Conservation (phyloP, 2,329 filamentous ascomycete genomes). For the Ascosphaera pollenicola region DNA sequence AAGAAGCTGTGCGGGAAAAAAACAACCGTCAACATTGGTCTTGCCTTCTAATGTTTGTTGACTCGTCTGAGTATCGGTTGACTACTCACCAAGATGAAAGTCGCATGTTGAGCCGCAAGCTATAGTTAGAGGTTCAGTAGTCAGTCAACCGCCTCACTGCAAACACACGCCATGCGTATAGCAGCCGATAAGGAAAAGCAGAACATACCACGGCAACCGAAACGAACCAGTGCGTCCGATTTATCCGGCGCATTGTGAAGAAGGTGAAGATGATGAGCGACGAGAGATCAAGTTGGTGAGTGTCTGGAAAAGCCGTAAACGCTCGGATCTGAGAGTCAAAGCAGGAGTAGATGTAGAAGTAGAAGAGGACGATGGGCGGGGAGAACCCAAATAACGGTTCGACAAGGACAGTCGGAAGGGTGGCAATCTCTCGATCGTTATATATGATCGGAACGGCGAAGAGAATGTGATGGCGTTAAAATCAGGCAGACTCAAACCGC, state of each 20-base stretch:
- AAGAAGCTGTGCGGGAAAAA: conserved; percentile 39
- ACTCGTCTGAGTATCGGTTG: not conserved
- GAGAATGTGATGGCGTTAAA: too few species aligned
- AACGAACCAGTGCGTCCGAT: not conserved
- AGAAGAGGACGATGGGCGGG: too few species aligned
- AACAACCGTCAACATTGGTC: not conserved
- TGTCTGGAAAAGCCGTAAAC: too few species aligned
- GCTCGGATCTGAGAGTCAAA: too few species aligned
- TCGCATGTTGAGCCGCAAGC: not conserved
- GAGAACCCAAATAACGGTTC: not conserved
- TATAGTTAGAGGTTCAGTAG: not conserved
- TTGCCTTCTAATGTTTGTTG: conserved; percentile 4
- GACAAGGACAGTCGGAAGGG: not conserved
- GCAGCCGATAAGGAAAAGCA: not conserved
- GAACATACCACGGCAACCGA: not conserved
- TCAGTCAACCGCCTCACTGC: not conserved
- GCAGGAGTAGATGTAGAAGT: too few species aligned
- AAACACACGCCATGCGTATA: not conserved
- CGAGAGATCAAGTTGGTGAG: not conserved
- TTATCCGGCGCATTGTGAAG: not conserved
- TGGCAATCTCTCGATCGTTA: too few species aligned
- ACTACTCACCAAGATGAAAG: conserved; percentile 1
- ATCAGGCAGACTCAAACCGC: too few species aligned
- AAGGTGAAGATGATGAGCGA: not conserved
- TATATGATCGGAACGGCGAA: too few species aligned